Base-by-base conservation (phyloP, 2,329 filamentous ascomycete species). In the Calonectria pseudoreteaudii region DNA sequence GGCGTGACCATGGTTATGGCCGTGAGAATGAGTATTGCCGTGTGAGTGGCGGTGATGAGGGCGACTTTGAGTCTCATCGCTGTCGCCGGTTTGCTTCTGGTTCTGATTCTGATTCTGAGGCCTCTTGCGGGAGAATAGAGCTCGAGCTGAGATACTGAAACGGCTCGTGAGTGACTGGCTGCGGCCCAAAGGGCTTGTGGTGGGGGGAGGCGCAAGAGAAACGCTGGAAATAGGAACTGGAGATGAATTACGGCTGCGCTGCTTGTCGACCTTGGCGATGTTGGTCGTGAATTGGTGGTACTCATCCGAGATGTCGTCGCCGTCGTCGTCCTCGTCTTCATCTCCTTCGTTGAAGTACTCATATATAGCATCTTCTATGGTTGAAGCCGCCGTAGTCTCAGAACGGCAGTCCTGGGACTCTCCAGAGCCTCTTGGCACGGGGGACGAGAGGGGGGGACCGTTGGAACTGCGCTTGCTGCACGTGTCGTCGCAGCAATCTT, bases 221-320 rank as follows among this genome's bases (percentile, higher is more conserved):
- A 62, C 14, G 14, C 23, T 26, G 56, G 56, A 30, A 28, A n/a
- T 36, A 26, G 56, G 34, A 26, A 62, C 56, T 6, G 56, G 56
- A 62, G 56, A 62, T 13, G 36, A 30, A 23, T 74, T 70, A 44
- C 66, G 74, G n/a, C 74, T 68, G 16, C 75, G 76, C 28, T 81
- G 79, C 60, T 74, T 79, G 70, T 79, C 78, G 60, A 75, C 74
- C 58, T 75, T 76, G 23, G 84, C 84, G 31, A 85, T 76, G 66
- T 81, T 80, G 23, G 79, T 79, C 20, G 83, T 79, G 64, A 85
- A 81, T 11, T 79, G 80, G 70, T 85, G 84, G 38, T 85, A 85
- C 52, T 85, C 84, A 53, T 80, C 81, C 3, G 83, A 80, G 6
- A 80, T 80, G 64, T 80, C 80, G 26, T 83, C 82, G 44, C 82